Evolutionary conservation across 768 basidiomycete genomes (phyloP), one percentile per base, ranked within the genome.

Genomic region (Favolaschia claudopus): DNA sequence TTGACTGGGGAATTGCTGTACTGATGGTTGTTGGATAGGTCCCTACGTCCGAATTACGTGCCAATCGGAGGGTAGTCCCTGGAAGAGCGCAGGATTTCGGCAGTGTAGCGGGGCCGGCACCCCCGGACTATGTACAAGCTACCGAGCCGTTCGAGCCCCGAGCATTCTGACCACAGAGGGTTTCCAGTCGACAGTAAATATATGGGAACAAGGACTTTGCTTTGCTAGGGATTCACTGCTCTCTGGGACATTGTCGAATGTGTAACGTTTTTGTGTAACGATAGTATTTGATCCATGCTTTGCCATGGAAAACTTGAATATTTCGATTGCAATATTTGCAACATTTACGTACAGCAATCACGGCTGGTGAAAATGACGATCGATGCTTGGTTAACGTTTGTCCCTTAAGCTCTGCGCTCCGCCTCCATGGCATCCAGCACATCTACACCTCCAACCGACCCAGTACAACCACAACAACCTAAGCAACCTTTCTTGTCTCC

Each of bases 11-110:
- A 15, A 47, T 13, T 25, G n/a, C 22, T 17, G 17, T 48, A 39
- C 39, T 47, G 45, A 19, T 28, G 31, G n/a, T n/a, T n/a, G n/a
- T n/a, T 36, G 17, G 10, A 36, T 28, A 58, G 44, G 25, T 67
- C 3, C 55, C 67, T 10, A 49, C 54, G 3, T 37, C 50, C 1
- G 48, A 68, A 46, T 31, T 68, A 36, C 47, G 51, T 8, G 47
- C 64, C 15, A 63, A 58, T 44, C 55, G 67, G 29, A 58, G 50
- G 45, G 65, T 64, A 19, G 65, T 66, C 12, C 53, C 63, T 1
- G 65, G 67, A 29, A 32, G 67, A 54, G 48, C 52, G 12, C 67
- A 68, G 51, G 67, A 68, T 31, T 68, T 64, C 45, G 67, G 67
- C 2, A n/a, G n/a, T n/a, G n/a, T n/a, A n/a, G n/a, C n/a, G n/a